phyloP scores from a whole-genome alignment of 495 filamentous ascomycete species.

The Aspergillus olivimuriae region DNA sequence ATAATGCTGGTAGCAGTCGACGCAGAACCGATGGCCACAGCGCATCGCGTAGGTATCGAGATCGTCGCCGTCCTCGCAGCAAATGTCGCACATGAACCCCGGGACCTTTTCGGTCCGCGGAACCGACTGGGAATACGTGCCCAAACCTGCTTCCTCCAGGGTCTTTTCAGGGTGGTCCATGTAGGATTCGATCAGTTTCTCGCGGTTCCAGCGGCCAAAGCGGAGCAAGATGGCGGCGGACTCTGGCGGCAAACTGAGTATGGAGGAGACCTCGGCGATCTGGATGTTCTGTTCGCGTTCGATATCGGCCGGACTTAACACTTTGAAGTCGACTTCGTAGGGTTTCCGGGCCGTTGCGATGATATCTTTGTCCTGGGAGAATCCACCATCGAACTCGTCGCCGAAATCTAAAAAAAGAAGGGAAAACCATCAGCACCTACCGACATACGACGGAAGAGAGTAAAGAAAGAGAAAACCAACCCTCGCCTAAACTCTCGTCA shows the following conservation, averaged over 20 bases:
- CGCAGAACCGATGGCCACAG: conserved; percentile 93
- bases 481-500: conserved; percentile 70
- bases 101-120: conserved; percentile 63
- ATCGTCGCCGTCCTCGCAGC: conserved; percentile 78
- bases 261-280: conserved; percentile 79
- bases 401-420: conserved; percentile 57
- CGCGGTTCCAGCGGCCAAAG: conserved; percentile 90
- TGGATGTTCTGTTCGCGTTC: conserved; percentile 75
- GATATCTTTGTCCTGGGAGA: conserved; percentile 70
- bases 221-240: conserved; percentile 83
- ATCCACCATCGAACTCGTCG: conserved; percentile 69
- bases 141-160: conserved; percentile 80
- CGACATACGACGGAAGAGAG: too few relatives aligned
- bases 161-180: conserved; percentile 77
- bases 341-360: conserved; percentile 61
- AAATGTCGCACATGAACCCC: conserved; percentile 89
- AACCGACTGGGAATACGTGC: conserved; percentile 51
- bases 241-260: conserved; percentile 80
- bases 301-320: conserved; percentile 73
- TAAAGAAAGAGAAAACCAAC: conserved; percentile 42
- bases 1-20: conserved; percentile 88
- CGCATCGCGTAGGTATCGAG: conserved; percentile 92
- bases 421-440: too few relatives aligned
- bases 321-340: conserved; percentile 80
- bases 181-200: conserved; percentile 86